Conservation (phyloP, 1,284 basidiomycete genomes). For the Puccinia hordei region DNA sequence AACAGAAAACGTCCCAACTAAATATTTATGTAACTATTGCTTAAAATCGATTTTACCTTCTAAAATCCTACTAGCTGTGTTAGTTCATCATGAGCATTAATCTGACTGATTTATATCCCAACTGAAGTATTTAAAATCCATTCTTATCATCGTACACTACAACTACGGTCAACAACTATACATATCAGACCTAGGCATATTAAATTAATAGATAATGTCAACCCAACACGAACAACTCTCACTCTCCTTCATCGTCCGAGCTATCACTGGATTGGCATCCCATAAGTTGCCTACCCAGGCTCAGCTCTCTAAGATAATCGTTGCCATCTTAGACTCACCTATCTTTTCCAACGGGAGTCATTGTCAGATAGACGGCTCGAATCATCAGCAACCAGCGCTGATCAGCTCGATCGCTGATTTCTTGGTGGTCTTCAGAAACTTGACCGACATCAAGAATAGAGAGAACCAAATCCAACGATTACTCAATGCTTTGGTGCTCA, state of each 20-base stretch:
- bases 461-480: conserved; percentile 33
- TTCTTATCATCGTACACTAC: too few relatives aligned
- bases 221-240: neutral
- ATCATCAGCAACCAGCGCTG: conserved; percentile 1
- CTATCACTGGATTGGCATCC: neutral
- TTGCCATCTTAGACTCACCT: conserved; percentile 25
- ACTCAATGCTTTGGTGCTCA: conserved; percentile 1
- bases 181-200: too few relatives aligned
- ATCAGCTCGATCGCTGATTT: conserved; percentile 15
- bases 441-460: conserved; percentile 31
- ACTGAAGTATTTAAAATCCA: too few relatives aligned
- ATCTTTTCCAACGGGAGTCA: neutral
- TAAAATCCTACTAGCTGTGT: too few relatives aligned
- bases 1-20: too few relatives aligned
- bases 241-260: conserved; percentile 14
- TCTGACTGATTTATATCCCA: too few relatives aligned
- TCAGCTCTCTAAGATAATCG: conserved; percentile 23
- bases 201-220: too few relatives aligned
- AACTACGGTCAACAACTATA: too few relatives aligned
- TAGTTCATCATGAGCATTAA: too few relatives aligned
- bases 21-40: too few relatives aligned
- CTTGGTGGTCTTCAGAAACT: neutral
- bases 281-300: conserved; percentile 40
- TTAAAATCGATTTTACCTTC: too few relatives aligned
- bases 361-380: neutral